Base-by-base conservation (phyloP, 306 rosid genomes). In the Pyrus pyrifolia region DNA sequence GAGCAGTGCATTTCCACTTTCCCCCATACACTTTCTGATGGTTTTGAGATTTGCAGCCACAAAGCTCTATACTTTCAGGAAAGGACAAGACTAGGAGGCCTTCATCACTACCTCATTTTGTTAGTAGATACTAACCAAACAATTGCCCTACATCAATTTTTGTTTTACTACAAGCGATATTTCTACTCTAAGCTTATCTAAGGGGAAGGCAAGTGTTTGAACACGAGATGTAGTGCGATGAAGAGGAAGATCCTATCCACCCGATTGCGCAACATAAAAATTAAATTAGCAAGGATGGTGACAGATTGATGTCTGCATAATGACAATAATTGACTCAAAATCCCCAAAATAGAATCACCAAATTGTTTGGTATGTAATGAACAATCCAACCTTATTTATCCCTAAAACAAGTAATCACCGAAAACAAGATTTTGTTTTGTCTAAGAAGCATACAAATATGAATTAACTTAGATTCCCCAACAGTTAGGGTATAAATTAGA, bases 281-380 rank as follows among this genome's bases (percentile, higher is more conserved):
- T 19, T 15, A 31, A 31, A 71, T 35, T 40, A 65, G 57, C 63
- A 15, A 40, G 61, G 69, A 42, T 18, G 30, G 45, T 61, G 70
- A 44, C 77, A 19, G 68, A 22, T 73, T 38, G 45, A 76, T 59
- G 40, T 81, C 70, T 71, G 71, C 77, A 42, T 53, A 49, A 58
- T 61, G 51, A 73, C 87, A 78, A 69, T 49, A 83, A 68, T 71
- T 71, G 69, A 70, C 17, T 46, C 14, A n/a, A 59, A 14, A 61
- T 27, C 45, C 60, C 64, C 53, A 22, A 70, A 69, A 61, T 49
- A 17, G 53, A 77, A 77, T 30, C 15, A 57, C 65, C 64, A 58
- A 63, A 63, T 40, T 23, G 52, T 18, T 59, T 72, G 63, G 25
- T 21, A 60, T 44, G 45, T 23, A 70, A 77, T 58, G 62, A n/a